phyloP scores from a whole-genome alignment of 2,329 filamentous ascomycete genomes.

The Teratosphaeria gauchensis region DNA sequence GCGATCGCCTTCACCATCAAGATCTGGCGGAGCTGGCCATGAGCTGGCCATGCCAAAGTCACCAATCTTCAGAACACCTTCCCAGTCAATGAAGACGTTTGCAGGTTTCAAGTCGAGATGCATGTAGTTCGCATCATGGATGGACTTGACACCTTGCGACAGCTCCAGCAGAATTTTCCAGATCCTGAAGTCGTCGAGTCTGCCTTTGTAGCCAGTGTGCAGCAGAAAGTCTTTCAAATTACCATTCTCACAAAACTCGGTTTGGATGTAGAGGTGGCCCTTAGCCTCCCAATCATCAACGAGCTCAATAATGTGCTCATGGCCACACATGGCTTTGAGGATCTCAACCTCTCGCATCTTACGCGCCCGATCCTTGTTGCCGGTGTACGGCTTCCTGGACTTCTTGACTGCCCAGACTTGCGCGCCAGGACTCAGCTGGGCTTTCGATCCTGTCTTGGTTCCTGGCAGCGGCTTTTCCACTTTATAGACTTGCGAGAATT shows the following conservation, averaged over 20 bases:
- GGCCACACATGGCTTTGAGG: conserved; percentile 64
- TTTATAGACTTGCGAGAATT: conserved; percentile 87
- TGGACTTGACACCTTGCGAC: conserved; percentile 70
- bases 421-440: conserved; percentile 3
- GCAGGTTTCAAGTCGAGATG: conserved; percentile 80
- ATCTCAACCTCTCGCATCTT: conserved; percentile 79
- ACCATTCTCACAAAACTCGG: conserved; percentile 91
- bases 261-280: conserved; percentile 87
- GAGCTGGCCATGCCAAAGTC: conserved; percentile 75
- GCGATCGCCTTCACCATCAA: conserved; percentile 88
- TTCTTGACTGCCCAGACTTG: conserved; percentile 87
- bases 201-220: conserved; percentile 71
- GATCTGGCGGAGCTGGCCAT: conserved; percentile 65
- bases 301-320: conserved; percentile 78
- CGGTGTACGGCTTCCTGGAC: conserved; percentile 68
- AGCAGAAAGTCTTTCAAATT: conserved; percentile 78
- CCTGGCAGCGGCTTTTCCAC: conserved; percentile 47
- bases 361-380: conserved; percentile 66
- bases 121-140: conserved; percentile 79
- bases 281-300: conserved; percentile 82
- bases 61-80: conserved; percentile 73
- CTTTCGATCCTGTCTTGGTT: conserved; percentile 6
- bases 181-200: conserved; percentile 92
- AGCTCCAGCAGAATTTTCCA: conserved; percentile 95
- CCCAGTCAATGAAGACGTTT: conserved; percentile 72